Conservation (phyloP, 306 rosid species). For the Mimosa bimucronata region DNA sequence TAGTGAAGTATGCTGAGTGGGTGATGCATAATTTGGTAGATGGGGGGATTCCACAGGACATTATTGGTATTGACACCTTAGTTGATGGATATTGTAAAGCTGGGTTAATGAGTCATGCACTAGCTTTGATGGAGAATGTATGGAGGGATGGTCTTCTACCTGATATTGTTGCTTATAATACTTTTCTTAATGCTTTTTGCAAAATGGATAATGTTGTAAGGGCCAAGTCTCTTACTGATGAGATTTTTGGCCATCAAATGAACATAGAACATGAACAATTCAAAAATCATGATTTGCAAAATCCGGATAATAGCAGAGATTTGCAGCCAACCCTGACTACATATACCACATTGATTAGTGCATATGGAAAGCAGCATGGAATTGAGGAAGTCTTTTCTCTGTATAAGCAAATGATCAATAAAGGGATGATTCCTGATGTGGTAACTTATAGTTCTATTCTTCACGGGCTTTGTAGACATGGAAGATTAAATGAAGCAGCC, state of each 20-base stretch:
- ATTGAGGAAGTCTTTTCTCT: slow-evolving; percentile 67
- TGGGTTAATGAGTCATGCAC: slow-evolving; percentile 58
- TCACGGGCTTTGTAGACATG: slow-evolving; percentile 77
- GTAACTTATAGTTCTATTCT: slow-evolving; percentile 69
- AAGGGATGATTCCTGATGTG: slow-evolving; percentile 71
- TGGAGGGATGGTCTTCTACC: slow-evolving; percentile 44
- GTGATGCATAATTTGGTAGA: slow-evolving; percentile 54
- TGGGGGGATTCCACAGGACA: slow-evolving; percentile 56
- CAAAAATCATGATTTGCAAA: slow-evolving; percentile 32
- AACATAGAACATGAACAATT: slow-evolving; percentile 33
- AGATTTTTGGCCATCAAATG: slow-evolving; percentile 44
- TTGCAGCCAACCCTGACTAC: slow-evolving; percentile 67
- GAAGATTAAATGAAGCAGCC: slow-evolving; percentile 68
- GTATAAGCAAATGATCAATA: slow-evolving; percentile 74
- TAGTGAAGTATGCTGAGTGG: slow-evolving; percentile 64
- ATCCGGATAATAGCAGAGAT: slow-evolving; percentile 24
- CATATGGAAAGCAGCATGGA: slow-evolving; percentile 53
- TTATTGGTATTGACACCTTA: slow-evolving; percentile 61
- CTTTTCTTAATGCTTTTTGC: slow-evolving; percentile 67
- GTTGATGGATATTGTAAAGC: slow-evolving; percentile 68
- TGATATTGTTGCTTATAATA: slow-evolving; percentile 72
- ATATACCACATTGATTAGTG: slow-evolving; percentile 63
- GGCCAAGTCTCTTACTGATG: slow-evolving; percentile 55
- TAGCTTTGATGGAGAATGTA: slow-evolving; percentile 54
- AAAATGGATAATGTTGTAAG: slow-evolving; percentile 53